Evolutionary conservation across 2,329 filamentous ascomycete species (phyloP), one percentile per base, ranked within the genome.

Genomic region (Massarina eburnea): DNA sequence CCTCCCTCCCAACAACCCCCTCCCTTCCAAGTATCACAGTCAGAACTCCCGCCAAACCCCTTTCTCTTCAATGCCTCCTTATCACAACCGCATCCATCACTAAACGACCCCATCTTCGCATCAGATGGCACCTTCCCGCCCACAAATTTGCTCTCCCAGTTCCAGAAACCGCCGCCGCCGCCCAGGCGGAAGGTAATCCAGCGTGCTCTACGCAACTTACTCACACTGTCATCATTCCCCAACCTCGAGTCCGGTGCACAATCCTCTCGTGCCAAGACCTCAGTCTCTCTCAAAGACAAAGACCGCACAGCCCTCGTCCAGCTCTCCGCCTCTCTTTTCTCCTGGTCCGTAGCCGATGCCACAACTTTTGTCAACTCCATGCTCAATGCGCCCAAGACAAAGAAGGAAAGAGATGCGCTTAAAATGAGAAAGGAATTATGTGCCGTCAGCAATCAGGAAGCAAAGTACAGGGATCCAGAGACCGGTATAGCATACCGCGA

Each of bases 401-500:
- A 71, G 61, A 63, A 59, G 46, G 64, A 79, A 35, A 75, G 54
- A 48, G 49, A 59, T 53, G 45, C 68, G 51, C 29, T 57, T 12
- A 68, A 68, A 2, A 53, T 59, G 2, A 68, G 68, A 17, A 60
- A 67, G 20, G 59, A 61, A 18, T 47, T 64, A 1, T 99, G 94
- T 68, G 86, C 85, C 39, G 91, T 97, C 64, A 96, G 90, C 1
- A 87, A 86, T 60, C 81, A 85, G 42, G 82, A 85, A 4, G 94
- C 92, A 10, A 83, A 83, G 43, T 97, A 95, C 70, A 82, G 85
- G 19, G 94, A 99, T 67, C 89, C 91, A 0, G 80, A 82, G 56
- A 97, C 92, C 0, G 88, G 89, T 0, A 78, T 97, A 14, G 83
- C 85, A 1, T 99, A 92, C 71, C 80, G 83, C 52, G 92, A 92